Percentiles rank a stretch among this genome's conserved stretches.
Conservation (phyloP, 2,329 filamentous ascomycete genomes). For the Samsoniella hepiali region DNA sequence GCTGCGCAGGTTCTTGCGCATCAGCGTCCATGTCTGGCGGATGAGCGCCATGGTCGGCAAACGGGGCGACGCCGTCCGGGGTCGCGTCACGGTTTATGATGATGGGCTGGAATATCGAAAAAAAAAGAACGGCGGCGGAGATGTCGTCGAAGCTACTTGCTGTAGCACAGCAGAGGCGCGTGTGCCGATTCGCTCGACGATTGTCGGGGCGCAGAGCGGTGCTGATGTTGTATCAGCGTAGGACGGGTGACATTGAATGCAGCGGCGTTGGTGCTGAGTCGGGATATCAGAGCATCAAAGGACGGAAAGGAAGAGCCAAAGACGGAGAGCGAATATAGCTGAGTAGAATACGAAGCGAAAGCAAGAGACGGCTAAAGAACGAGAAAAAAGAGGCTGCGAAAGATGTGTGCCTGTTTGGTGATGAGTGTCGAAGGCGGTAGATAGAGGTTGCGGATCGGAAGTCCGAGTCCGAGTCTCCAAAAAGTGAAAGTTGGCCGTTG, state of each 20-base stretch:
- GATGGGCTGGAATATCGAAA: not conserved
- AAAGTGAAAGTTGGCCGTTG: no score
- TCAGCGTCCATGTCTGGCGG: constrained; percentile 59
- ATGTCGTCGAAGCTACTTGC: not conserved
- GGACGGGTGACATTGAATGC: not conserved
- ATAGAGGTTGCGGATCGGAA: no score
- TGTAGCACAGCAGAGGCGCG: no score
- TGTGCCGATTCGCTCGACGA: not conserved
- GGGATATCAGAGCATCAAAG: not conserved
- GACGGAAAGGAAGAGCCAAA: not conserved
- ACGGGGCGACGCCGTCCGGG: not conserved
- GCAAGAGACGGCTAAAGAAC: no score
- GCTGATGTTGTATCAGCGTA: not conserved
- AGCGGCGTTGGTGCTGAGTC: not conserved
- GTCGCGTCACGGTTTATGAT: not conserved
- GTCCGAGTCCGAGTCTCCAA: no score
- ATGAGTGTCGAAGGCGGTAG: no score
- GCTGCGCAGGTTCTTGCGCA: constrained; percentile 60
- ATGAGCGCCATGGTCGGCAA: constrained; percentile 47
- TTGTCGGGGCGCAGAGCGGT: not conserved
- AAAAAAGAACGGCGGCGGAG: not conserved
- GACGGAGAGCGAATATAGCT: no score
- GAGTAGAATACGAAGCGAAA: no score
- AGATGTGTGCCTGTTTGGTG: no score
- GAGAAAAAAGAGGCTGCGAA: no score